Evolutionary conservation across 768 basidiomycete genomes (phyloP).

Genomic region (Obba rivulosa): DNA sequence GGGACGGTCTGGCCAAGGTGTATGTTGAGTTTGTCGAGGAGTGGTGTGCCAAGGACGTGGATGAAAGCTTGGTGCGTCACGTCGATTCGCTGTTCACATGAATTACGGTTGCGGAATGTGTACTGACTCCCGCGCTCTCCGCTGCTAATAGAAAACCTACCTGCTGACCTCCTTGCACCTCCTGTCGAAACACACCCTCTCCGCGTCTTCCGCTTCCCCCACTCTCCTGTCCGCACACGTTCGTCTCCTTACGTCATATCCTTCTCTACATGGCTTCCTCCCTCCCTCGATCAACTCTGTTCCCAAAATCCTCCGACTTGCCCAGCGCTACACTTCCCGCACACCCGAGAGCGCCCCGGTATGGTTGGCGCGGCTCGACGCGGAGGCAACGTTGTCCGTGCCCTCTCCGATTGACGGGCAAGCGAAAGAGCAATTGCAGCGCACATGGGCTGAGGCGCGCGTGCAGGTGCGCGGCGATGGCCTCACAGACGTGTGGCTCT

Average conservation of each 20-base stretch:
- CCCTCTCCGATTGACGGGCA: too few relatives aligned
- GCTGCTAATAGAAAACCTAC: slow-evolving; percentile 19
- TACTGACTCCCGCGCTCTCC: background rate
- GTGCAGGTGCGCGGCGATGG: slow-evolving; percentile 28
- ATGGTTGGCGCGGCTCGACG: slow-evolving; percentile 49
- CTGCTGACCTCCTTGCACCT: slow-evolving; percentile 22
- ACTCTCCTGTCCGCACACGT: slow-evolving; percentile 33
- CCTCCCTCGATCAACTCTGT: slow-evolving; percentile 14
- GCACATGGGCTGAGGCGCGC: slow-evolving; percentile 43
- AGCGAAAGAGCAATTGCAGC: slow-evolving; percentile 11
- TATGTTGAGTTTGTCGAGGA: slow-evolving; percentile 42
- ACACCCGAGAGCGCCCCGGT: slow-evolving; percentile 33
- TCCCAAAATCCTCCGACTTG: slow-evolving; percentile 32
- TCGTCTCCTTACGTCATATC: slow-evolving; percentile 24
- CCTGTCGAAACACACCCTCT: slow-evolving; percentile 14
- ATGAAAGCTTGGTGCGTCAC: slow-evolving; percentile 25
- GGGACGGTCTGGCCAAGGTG: slow-evolving; percentile 28
- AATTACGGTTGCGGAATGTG: background rate
- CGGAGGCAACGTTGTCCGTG: slow-evolving; percentile 30
- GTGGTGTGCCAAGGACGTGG: slow-evolving; percentile 36
- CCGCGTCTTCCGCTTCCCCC: slow-evolving; percentile 15
- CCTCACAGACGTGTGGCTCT: slow-evolving; percentile 44
- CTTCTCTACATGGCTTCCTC: slow-evolving; percentile 14
- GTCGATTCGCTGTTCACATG: background rate
- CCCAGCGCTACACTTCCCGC: slow-evolving; percentile 39